phyloP scores from a whole-genome alignment of 805 yeast species.

The Zygotorulaspora danielsina region DNA sequence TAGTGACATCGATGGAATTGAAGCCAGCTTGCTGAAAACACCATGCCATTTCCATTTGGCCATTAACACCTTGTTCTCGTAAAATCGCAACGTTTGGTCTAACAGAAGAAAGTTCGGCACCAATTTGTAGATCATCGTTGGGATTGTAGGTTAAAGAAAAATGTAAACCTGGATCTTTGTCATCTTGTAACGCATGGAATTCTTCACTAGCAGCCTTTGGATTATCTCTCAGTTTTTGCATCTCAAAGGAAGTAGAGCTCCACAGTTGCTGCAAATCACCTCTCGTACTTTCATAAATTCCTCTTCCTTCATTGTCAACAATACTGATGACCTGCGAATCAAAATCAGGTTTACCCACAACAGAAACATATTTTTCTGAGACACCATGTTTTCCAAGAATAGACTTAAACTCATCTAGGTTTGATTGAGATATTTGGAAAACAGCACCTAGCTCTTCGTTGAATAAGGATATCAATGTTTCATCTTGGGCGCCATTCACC shows the following conservation, averaged over 20 bases:
- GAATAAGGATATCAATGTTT: conserved; percentile 59
- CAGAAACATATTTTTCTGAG: conserved; percentile 46
- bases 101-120: conserved; percentile 17
- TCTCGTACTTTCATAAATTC: conserved; percentile 53
- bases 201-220: conserved; percentile 89
- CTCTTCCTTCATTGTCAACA: conserved; percentile 40
- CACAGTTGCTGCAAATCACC: conserved; percentile 74
- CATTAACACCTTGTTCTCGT: conserved; percentile 98
- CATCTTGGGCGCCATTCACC: conserved; percentile 36
- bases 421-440: conserved; percentile 68
- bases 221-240: conserved; percentile 91
- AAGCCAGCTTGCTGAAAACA: conserved; percentile 93
- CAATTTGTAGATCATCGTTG: conserved; percentile 43
- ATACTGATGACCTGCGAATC: conserved; percentile 46
- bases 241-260: conserved; percentile 82
- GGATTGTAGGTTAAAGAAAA: conserved; percentile 74
- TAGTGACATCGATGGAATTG: conserved; percentile 89
- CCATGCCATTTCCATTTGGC: conserved; percentile 98
- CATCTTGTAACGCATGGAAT: conserved; percentile 66
- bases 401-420: conserved; percentile 50
- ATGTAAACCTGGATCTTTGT: conserved; percentile 83
- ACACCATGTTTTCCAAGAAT: conserved; percentile 60
- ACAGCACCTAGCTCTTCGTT: conserved; percentile 95
- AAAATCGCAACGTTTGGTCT: conserved; percentile 91
- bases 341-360: conserved; percentile 69